Base-by-base conservation (phyloP, 1,284 basidiomycete genomes). In the Ustilago loliicola region DNA sequence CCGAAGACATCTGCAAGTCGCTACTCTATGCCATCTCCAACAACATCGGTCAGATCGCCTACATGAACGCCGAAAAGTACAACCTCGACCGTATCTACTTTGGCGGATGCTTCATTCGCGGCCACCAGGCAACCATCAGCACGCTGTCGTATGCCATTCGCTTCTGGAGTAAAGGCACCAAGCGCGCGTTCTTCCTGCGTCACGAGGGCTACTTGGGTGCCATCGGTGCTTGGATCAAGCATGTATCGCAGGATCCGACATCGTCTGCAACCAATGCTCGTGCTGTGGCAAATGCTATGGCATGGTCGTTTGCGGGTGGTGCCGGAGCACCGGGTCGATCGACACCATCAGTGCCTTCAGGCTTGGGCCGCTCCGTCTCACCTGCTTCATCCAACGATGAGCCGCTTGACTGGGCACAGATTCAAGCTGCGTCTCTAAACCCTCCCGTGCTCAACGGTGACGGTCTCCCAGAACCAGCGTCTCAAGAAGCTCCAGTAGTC, bases 11-110 rank as follows among this genome's bases (percentile, higher is more conserved):
- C 85, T 95, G 94, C 88, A 92, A 92, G 86, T 84, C 79, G 64
- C 88, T 99, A 83, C 89, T 99, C 32, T 99, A 98, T 87, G 96
- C 96, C 19, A 91, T 99, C 72, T 95, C 94, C 80, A 99, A 99
- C 88, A 99, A 99, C 87, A 99, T 99, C 81, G 97, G 97, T 6
- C 97, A 99, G 87, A 98, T 99, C 88, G 97, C 97, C 68, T 98
- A 96, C 88, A 98, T 99, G 96, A 99, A 99, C 85, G 97, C 97
- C 55, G 97, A 99, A 87, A 98, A 99, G 89, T 98, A 98, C 87
- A 93, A 94, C 74, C 88, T 99, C 66, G 94, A 98, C 83, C 91
- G 94, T 83, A 98, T 99, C 80, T 99, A 98, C 89, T 99, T 99
- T 89, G 95, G 96, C 17, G 97, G 97, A 3, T 98, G 94, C 88